Base-by-base conservation (phyloP, 2,329 filamentous ascomycete genomes). In the Beauveria varroae region DNA sequence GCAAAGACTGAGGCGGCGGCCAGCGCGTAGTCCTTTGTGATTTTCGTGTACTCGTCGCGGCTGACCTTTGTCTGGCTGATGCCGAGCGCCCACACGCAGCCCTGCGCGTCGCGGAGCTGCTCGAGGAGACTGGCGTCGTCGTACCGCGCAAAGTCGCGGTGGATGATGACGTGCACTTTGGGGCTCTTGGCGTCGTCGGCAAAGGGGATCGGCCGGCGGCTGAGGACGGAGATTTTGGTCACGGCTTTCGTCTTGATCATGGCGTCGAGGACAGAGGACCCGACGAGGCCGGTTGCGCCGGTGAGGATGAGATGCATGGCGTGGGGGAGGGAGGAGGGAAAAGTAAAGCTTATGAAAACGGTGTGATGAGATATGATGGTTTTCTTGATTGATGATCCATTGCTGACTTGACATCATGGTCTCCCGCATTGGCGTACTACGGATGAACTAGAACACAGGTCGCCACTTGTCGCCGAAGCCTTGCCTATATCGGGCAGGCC, bases 81-180 rank as follows among this genome's bases (percentile, higher is more conserved):
- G 0, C 89, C 89, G 51, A 88, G 77, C 0, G 89, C 88, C 89
- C 89, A 93, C 1, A 92, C 86, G 63, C 85, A 88, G 2, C 86
- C 88, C 8, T 81, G 75, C 0, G 88, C 89, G 24, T 83, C 88
- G 57, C 79, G 77, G 0, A 93, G 76, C 68, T 86, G 77, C 24
- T n/a, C 47, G 26, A 73, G 65, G 10, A 91, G 76, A 2, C 91
- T 65, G 0, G 77, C 76, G 0, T 79, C 67, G 41, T 82, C 79
- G 69, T 90, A 92, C 1, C 71, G 75, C 14, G 75, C 72, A 68
- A 89, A 92, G 70, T 92, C 86, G 18, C 81, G 78, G 68, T 91
- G 87, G 20, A 87, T 75, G 64, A 91, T 86, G 60, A 91, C 84
- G 26, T 82, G 81, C 62, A 86, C 79, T 63, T 87, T 84, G 1